Base-by-base conservation (phyloP, 306 rosid genomes). In the Abrus precatorius region DNA sequence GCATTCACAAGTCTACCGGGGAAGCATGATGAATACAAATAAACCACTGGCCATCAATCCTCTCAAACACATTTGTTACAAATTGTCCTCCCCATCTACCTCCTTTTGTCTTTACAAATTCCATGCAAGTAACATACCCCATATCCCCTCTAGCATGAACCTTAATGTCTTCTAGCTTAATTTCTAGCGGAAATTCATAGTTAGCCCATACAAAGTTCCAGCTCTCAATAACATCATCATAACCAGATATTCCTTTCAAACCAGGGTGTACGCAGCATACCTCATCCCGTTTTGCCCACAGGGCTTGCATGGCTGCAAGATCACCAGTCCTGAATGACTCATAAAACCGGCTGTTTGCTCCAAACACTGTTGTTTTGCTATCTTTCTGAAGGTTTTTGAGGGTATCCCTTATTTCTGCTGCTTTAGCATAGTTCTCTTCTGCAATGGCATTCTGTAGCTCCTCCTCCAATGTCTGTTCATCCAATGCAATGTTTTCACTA, bases 161-260 rank as follows among this genome's bases (percentile, higher is more conserved):
- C 57, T 86, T 87, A 53, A 91, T 78, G 54, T 93, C 98, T 84
- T 93, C 94, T 47, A 91, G 88, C 70, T 88, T 90, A 84, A 95
- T 91, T 82, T 89, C 88, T 13, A 93, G 78, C 0, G 99, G 99
- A 73, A 95, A 95, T 68, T 93, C 98, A 79, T 95, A 95, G 92
- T 95, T 89, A 1, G 94, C 98, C 99, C 97, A 95, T 33, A 95
- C 93, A 14, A 83, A 88, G 68, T 95, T 88, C 99, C 97, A 95
- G 86, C 99, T 95, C 81, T 92, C 93, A 65, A 90, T 82, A 76
- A 95, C 97, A 71, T 95, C 94, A 8, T 91, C 92, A 40, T 90
- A 87, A 41, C 99, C 98, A 6, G 90, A 87, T 69, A 95, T 93
- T 50, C 98, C 99, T 54, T 87, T 84, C 13, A 85, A 69, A 36